These are phyloP conservation scores for Macaranga tanarius DNA, from an alignment of 441 rosid species.

Conservation along the genomic window DNA sequence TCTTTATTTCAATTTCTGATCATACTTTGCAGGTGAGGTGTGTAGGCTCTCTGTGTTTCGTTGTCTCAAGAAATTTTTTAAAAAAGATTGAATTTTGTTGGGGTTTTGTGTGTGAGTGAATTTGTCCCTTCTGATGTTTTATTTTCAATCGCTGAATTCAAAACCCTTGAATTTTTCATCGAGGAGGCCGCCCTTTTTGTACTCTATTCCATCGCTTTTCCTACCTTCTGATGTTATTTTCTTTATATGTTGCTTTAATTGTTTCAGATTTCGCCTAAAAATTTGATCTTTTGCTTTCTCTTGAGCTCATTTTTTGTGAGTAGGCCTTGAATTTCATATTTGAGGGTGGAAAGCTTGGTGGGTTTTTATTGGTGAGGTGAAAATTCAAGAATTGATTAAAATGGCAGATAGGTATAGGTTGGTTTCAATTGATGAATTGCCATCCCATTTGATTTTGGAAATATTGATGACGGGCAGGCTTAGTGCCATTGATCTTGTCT, in stretches of 20 bases:
- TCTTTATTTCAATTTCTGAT: neutral
- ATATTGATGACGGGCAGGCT: conserved; percentile 69
- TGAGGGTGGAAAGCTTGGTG: neutral
- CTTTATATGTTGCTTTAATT: conserved; percentile 76
- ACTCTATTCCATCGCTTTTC: conserved; percentile 53
- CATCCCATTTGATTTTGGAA: conserved; percentile 88
- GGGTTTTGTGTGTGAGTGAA: conserved; percentile 30
- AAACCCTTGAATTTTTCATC: conserved; percentile 45
- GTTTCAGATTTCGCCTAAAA: conserved; percentile 77
- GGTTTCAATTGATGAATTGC: conserved; percentile 68
- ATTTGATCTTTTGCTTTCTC: conserved; percentile 42
- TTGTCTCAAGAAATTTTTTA: conserved; percentile 2
- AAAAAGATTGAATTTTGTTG: neutral
- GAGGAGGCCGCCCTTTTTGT: conserved; percentile 43
- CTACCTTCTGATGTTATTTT: conserved; percentile 66
- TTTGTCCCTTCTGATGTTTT: conserved; percentile 75
- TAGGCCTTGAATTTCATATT: conserved; percentile 13
- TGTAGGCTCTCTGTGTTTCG: neutral
- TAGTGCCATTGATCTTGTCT: conserved; percentile 60
- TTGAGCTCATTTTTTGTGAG: neutral
- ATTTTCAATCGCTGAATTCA: conserved; percentile 57
- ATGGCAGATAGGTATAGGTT: conserved; percentile 66
- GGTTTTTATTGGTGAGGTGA: conserved; percentile 22
- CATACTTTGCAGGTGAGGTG: conserved; percentile 30
- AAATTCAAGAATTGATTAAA: conserved; percentile 19